phyloP scores from a whole-genome alignment of 352 stramenopile genomes.

The Phytophthora podocarpi region DNA sequence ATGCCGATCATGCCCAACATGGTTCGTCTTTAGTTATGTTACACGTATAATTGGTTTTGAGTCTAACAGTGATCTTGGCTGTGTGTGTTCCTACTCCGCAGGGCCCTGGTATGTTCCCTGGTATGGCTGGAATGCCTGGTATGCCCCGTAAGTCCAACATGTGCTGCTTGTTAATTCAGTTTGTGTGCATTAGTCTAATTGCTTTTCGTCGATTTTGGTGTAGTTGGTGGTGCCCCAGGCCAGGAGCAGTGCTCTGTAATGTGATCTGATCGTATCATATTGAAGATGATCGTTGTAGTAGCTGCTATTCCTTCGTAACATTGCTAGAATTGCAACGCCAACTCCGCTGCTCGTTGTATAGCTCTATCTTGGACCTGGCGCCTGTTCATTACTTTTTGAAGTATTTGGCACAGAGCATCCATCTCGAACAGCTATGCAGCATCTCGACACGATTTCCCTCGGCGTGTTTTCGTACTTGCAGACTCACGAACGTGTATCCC shows the following conservation, averaged over 20 bases:
- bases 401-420: not conserved
- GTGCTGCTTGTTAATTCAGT: not conserved
- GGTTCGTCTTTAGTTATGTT: conserved; percentile 38
- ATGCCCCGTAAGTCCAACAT: conserved; percentile 65
- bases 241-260: conserved; percentile 81
- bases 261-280: conserved; percentile 35
- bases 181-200: conserved; percentile 2
- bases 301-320: conserved; percentile 27
- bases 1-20: conserved; percentile 97
- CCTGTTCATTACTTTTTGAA: conserved; percentile 17
- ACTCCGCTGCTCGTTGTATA: not conserved
- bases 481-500: conserved; percentile 55
- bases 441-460: conserved; percentile 65
- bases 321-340: conserved; percentile 33
- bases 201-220: conserved; percentile 5
- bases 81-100: conserved; percentile 22
- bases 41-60: not conserved
- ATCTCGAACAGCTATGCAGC: conserved; percentile 26
- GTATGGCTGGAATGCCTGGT: conserved; percentile 83
- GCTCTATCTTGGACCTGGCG: conserved; percentile 24
- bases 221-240: conserved; percentile 59
- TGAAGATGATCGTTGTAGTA: conserved; percentile 23
- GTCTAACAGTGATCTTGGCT: not conserved
- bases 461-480: conserved; percentile 76
- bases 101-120: conserved; percentile 78